Evolutionary conservation across 2,329 filamentous ascomycete genomes (phyloP), one percentile per base, ranked within the genome.

Genomic region (Mycosphaerella arachidis): DNA sequence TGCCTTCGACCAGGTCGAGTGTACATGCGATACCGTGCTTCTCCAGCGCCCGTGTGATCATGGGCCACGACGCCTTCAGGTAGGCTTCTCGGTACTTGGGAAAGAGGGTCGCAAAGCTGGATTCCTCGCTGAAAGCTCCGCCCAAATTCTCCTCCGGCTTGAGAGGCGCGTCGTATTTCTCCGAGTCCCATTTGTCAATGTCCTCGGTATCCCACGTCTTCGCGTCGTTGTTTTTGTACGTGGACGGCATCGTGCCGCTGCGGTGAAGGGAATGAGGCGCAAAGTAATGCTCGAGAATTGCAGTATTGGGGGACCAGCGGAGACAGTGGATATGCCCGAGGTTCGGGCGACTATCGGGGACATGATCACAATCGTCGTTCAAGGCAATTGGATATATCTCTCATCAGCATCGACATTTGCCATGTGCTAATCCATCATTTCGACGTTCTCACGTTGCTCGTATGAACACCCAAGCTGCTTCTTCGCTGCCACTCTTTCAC

Each of bases 151-250:
- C 89, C 66, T 90, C 86, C 53, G 90, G 84, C 46, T 86, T 93
- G 78, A 97, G 97, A 30, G 86, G 78, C 43, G 96, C 92, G 40
- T 87, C 86, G 29, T 52, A 52, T 35, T 52, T 52, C 27, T 29
- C 27, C 27, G 50, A n/a, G 81, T 92, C 93, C 92, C 92, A 97
- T 76, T 97, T 96, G 78, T 97, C 93, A 66, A 97, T 91, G 71
- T 97, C 94, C 64, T 96, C 92, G 58, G 92, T 96, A 71, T 97
- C 92, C 92, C 92, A 95, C 57, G 91, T 90, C 76, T 96, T 96
- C 30, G 50, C 50, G 30, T 52, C 50, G 3, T 95, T 91, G 67
- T 85, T 88, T 63, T 96, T 89, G 78, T 96, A 86, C 66, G 89
- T 96, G 31, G 91, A 94, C 64, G 92, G 91, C 92, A 96, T 92